Evolutionary conservation across 2,329 filamentous ascomycete species (phyloP), one percentile per base, ranked within the genome.

Genomic region (Aspergillus sp.): DNA sequence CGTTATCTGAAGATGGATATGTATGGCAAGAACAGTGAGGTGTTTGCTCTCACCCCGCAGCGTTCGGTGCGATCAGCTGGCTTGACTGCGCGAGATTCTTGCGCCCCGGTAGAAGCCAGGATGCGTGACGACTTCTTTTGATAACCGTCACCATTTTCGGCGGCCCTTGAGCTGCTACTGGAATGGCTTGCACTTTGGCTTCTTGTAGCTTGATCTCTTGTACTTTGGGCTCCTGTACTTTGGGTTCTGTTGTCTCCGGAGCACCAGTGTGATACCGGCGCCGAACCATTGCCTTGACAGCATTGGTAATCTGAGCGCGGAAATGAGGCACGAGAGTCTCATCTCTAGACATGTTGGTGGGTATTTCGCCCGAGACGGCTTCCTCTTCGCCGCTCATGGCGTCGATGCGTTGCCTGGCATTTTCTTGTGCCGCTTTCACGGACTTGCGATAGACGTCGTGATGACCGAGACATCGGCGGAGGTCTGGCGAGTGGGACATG

Each of bases 391-490:
- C 20, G 26, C 29, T 32, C 12, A 54, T 42, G 16, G 56, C 39
- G 12, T 49, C 47, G 26, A 49, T 26, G 29, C 46, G 36, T 32
- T 56, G 51, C 4, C 51, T 20, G 18, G 31, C 26, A n/a, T 58
- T 54, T 54, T 63, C 63, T 18, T 65, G 55, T 5, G 49, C 55
- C 11, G 63, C 62, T 45, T 56, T 55, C 26, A 62, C 50, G 36
- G 61, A 65, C 18, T 58, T 61, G 45, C 46, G 57, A 26, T 63
- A 60, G 22, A 67, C 52, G n/a, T 52, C 55, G 46, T 63, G 57
- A 18, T 65, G 63, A 18, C 63, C 63, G 10, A 66, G 42, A 24
- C 59, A 66, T 16, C 61, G 64, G 10, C 63, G 64, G 14, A 65
- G 61, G 22, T 63, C 53, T 12, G 63, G 63, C 2, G 59, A 54